Percentiles rank a stretch among this genome's conserved stretches.
Conservation (phyloP, 805 yeast genomes). For the Wickerhamomyces alni region DNA sequence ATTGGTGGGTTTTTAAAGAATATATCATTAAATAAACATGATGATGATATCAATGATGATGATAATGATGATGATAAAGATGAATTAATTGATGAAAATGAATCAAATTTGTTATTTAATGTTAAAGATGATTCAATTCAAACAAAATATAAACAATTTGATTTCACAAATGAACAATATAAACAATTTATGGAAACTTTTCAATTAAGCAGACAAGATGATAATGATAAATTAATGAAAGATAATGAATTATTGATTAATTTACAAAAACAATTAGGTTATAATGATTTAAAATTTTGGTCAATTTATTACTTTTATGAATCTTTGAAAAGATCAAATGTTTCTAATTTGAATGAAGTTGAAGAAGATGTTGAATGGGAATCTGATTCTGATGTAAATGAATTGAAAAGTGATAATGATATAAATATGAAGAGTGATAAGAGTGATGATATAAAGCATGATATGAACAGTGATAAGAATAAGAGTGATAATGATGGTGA, state of each 20-base stretch:
- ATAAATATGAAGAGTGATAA: slow-evolving; percentile 10
- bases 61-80: slow-evolving; percentile 14
- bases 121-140: slow-evolving; percentile 31
- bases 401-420: slow-evolving; percentile 7
- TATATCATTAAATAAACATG: too few relatives aligned
- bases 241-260: slow-evolving; percentile 37
- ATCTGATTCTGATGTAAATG: not conserved
- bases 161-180: not conserved
- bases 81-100: slow-evolving; percentile 24
- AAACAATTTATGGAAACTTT: not conserved
- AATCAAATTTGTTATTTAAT: slow-evolving; percentile 36
- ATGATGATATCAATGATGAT: too few relatives aligned
- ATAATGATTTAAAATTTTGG: slow-evolving; percentile 67
- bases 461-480: slow-evolving; percentile 36
- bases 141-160: not conserved
- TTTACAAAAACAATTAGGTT: slow-evolving; percentile 57
- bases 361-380: slow-evolving; percentile 4
- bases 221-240: slow-evolving; percentile 1
- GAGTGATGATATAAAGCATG: slow-evolving; percentile 13
- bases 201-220: not conserved
- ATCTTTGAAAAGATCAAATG: slow-evolving; percentile 53
- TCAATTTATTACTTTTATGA: slow-evolving; percentile 65
- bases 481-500: slow-evolving; percentile 33
- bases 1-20: slow-evolving; percentile 51
- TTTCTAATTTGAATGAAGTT: slow-evolving; percentile 1